phyloP scores from a whole-genome alignment of 176 grass and related monocot genomes.

The Oryza officinalis region DNA sequence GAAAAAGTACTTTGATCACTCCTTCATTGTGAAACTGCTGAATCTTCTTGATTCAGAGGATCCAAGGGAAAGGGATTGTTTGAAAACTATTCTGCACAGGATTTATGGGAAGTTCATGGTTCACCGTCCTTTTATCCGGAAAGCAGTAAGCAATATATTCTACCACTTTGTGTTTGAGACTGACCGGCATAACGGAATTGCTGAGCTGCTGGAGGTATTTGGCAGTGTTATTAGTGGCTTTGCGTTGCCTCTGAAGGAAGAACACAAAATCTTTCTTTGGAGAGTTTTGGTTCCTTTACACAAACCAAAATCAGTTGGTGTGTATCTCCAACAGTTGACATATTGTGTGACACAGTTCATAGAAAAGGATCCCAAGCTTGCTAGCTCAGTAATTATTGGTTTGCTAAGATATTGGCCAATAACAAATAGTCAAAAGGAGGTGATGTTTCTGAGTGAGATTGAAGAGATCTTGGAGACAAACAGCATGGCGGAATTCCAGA shows the following conservation, averaged over 20 bases:
- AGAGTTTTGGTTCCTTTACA: constrained; percentile 80
- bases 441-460: constrained; percentile 96
- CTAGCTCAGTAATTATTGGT: constrained; percentile 67
- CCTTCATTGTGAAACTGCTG: constrained; percentile 80
- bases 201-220: constrained; percentile 94
- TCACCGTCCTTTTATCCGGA: constrained; percentile 90
- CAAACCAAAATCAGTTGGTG: constrained; percentile 80
- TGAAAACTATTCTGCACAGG: constrained; percentile 90
- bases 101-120: constrained; percentile 99
- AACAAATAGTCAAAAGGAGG: constrained; percentile 96
- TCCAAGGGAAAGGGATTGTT: constrained; percentile 90
- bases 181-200: constrained; percentile 81
- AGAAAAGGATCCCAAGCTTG: constrained; percentile 92
- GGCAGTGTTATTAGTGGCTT: constrained; percentile 96
- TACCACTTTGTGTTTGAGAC: constrained; percentile 95
- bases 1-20: constrained; percentile 93
- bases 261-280: constrained; percentile 95
- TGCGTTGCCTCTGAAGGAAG: constrained; percentile 90
- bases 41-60: constrained; percentile 96
- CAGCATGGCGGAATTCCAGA: constrained; percentile 73
- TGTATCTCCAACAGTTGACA: constrained; percentile 93
- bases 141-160: constrained; percentile 92
- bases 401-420: constrained; percentile 92
- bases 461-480: constrained; percentile 92
- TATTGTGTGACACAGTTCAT: constrained; percentile 91